A percentile compares a stretch with the other conserved stretches of the same genome.
Conservation (phyloP, 768 basidiomycete genomes). For the Pisolithus orientalis region DNA sequence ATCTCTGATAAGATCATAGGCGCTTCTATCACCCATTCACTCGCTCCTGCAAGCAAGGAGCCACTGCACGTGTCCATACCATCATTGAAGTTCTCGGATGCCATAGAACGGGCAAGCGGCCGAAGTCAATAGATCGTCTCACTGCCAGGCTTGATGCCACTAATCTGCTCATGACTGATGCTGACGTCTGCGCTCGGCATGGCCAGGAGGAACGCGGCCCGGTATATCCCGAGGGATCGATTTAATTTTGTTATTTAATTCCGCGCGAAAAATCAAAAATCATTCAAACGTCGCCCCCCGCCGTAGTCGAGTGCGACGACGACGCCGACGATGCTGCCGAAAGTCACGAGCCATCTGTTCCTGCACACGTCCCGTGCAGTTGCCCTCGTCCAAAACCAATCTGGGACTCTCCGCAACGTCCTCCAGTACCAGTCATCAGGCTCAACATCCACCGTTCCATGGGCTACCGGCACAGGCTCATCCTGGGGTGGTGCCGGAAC, state of each 20-base stretch:
- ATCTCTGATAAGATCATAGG: no score
- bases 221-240: not conserved
- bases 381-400: constrained; percentile 68
- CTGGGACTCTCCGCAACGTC: constrained; percentile 66
- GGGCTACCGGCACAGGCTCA: constrained; percentile 38
- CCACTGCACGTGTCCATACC: no score
- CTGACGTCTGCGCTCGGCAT: not conserved
- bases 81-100: no score
- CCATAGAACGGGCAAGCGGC: no score
- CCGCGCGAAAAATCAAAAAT: not conserved
- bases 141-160: no score
- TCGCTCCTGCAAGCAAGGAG: no score
- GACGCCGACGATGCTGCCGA: constrained; percentile 60
- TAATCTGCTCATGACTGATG: no score
- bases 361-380: constrained; percentile 74
- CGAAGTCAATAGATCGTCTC: no score
- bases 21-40: no score
- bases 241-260: not conserved
- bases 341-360: constrained; percentile 73
- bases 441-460: constrained; percentile 34
- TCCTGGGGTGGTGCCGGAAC: constrained; percentile 49
- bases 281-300: not conserved
- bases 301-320: not conserved
- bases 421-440: constrained; percentile 57
- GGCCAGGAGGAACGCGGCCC: not conserved